These are phyloP conservation scores for Fomitopsis schrenkii DNA, from an alignment of 1,284 basidiomycete genomes.

Conservation along the genomic window DNA sequence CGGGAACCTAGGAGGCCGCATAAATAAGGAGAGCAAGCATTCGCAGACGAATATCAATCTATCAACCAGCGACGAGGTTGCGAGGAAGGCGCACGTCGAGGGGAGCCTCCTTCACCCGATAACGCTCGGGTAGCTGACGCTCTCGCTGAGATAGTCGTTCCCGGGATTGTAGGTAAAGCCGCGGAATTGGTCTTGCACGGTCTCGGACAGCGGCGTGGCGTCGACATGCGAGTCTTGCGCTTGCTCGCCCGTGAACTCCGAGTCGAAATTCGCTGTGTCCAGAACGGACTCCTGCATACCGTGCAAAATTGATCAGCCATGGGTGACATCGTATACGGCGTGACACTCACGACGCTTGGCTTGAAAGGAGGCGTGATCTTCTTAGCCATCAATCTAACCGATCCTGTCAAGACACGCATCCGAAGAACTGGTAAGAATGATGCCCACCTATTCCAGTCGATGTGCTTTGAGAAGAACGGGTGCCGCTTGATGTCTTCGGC, in stretches of 20 bases:
- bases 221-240: slow-evolving; percentile 93
- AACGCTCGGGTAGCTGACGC: slow-evolving; percentile 52
- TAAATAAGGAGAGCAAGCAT: neutral
- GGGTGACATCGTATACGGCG: neutral
- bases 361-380: slow-evolving; percentile 99
- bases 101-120: slow-evolving; percentile 22
- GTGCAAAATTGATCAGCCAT: neutral
- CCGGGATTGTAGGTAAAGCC: slow-evolving; percentile 84
- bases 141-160: slow-evolving; percentile 77
- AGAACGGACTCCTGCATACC: slow-evolving; percentile 65
- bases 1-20: neutral
- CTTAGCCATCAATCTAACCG: slow-evolving; percentile 74
- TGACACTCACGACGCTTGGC: slow-evolving; percentile 80
- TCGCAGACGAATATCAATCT: too few species aligned
- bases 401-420: neutral
- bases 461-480: slow-evolving; percentile 92
- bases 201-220: slow-evolving; percentile 88
- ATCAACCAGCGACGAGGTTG: neutral
- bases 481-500: slow-evolving; percentile 97
- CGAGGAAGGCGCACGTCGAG: neutral
- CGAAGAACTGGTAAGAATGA: neutral
- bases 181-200: slow-evolving; percentile 92
- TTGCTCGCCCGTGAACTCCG: slow-evolving; percentile 91
- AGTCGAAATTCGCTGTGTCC: slow-evolving; percentile 89
- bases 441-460: slow-evolving; percentile 80